Percentiles rank a stretch among this genome's conserved stretches.
Conservation (phyloP, 768 basidiomycete genomes). For the Kwoniella sp. region DNA sequence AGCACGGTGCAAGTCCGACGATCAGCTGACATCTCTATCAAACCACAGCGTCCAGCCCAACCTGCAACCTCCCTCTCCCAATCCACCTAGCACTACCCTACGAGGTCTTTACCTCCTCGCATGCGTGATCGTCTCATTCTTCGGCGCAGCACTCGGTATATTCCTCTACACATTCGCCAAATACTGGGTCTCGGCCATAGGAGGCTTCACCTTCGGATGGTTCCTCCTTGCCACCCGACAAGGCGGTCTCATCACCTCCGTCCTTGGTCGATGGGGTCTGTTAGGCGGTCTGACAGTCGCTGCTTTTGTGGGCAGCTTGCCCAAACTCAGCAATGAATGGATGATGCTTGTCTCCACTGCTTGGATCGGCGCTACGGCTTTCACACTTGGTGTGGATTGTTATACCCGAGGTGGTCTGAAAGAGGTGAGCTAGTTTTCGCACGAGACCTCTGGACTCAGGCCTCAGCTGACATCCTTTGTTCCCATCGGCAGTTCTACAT, state of each 20-base stretch:
- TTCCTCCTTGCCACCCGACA: conserved; percentile 83
- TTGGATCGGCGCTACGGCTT: conserved; percentile 78
- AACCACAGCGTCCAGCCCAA: conserved; percentile 76
- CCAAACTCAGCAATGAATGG: conserved; percentile 84
- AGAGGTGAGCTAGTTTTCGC: conserved; percentile 64
- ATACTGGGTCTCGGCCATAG: conserved; percentile 71
- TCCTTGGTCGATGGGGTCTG: conserved; percentile 85
- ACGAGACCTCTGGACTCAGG: not conserved
- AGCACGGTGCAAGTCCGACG: not conserved
- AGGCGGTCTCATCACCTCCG: conserved; percentile 75
- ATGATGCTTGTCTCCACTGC: conserved; percentile 83
- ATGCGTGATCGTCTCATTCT: conserved; percentile 73
- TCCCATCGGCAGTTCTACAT: conserved; percentile 73
- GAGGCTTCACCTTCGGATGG: conserved; percentile 81
- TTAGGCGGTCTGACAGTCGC: conserved; percentile 80
- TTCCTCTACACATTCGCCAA: conserved; percentile 91
- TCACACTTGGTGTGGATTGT: conserved; percentile 92
- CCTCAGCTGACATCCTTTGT: conserved; percentile 2
- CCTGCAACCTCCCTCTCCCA: conserved; percentile 59
- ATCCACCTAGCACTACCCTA: conserved; percentile 73
- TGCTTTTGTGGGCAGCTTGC: conserved; percentile 79
- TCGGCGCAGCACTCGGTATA: conserved; percentile 80
- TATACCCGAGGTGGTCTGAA: conserved; percentile 88
- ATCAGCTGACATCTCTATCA: not conserved
- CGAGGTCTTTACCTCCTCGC: conserved; percentile 90